Evolutionary conservation across 768 basidiomycete species (phyloP).

Genomic region (Psilocybe cubensis): DNA sequence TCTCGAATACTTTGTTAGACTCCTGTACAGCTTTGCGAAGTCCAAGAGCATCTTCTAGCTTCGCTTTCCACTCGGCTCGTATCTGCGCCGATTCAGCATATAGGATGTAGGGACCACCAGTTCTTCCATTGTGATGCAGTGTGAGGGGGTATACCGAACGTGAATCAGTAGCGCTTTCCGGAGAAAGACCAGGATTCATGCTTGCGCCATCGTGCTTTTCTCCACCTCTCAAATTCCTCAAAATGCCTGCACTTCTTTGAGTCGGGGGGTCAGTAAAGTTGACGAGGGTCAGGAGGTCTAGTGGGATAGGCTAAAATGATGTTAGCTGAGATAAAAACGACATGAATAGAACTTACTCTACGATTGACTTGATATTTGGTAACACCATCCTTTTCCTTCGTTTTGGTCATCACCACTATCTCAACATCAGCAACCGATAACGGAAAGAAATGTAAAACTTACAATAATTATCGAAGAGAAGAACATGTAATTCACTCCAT

Average conservation of each 20-base stretch:
- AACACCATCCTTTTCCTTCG: conserved; percentile 75
- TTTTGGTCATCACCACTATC: conserved; percentile 88
- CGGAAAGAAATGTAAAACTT: conserved; percentile 29
- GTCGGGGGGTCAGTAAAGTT: conserved; percentile 82
- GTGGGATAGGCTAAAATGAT: conserved; percentile 76
- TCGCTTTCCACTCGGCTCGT: conserved; percentile 87
- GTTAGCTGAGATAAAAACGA: conserved; percentile 12
- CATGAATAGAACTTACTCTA: conserved; percentile 51
- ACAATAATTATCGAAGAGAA: conserved; percentile 97
- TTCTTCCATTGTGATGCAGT: conserved; percentile 85
- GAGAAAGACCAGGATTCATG: conserved; percentile 26
- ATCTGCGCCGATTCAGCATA: conserved; percentile 83
- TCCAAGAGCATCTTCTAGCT: conserved; percentile 86
- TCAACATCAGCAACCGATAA: conserved; percentile 9
- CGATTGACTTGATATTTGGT: conserved; percentile 82
- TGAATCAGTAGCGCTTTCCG: conserved; percentile 58
- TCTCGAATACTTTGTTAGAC: conserved; percentile 93
- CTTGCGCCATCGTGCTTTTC: conserved; percentile 32
- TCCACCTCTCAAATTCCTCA: conserved; percentile 60
- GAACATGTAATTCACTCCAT: conserved; percentile 88
- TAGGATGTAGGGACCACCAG: conserved; percentile 84
- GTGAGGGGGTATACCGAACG: conserved; percentile 87
- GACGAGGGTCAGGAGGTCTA: conserved; percentile 86
- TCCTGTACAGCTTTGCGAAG: conserved; percentile 88
- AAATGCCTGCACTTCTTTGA: conserved; percentile 72